Conservation (phyloP, 495 filamentous ascomycete genomes). For the Lasiosphaeriaceae sp. region DNA sequence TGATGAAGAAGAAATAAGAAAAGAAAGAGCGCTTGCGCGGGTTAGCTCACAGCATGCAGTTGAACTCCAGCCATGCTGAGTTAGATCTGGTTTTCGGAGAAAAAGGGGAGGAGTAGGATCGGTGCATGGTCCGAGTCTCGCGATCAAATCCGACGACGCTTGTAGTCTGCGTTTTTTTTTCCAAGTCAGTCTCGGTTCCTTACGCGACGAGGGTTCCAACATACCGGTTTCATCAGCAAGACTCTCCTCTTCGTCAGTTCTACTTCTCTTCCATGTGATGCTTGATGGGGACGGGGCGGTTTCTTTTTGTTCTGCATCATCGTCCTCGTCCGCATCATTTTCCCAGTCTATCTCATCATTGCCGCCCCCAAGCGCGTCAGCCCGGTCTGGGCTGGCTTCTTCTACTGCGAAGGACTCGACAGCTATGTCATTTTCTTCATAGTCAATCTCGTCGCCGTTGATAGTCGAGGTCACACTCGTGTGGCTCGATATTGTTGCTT, state of each 20-base stretch:
- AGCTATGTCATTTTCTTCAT: constrained; percentile 12
- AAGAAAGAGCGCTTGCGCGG: no score
- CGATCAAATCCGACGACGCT: constrained; percentile 48
- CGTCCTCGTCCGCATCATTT: constrained; percentile 34
- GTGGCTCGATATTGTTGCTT: constrained; percentile 17
- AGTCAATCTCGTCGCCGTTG: constrained; percentile 46
- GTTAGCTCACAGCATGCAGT: not conserved
- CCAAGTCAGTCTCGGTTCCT: constrained; percentile 3
- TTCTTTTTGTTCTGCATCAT: constrained; percentile 10
- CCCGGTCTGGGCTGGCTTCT: constrained; percentile 7
- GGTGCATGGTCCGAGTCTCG: constrained; percentile 3
- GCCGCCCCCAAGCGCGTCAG: not conserved
- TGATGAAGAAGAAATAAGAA: no score
- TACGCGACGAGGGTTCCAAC: not conserved
- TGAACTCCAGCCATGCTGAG: constrained; percentile 1
- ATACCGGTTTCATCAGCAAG: constrained; percentile 40
- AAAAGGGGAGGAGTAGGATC: not conserved
- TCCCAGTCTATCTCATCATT: constrained; percentile 45
- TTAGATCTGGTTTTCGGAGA: not conserved
- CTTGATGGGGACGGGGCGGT: constrained; percentile 8
- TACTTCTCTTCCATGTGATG: constrained; percentile 23
- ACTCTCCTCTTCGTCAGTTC: constrained; percentile 28
- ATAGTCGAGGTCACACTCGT: constrained; percentile 42
- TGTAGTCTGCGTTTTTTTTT: constrained; percentile 38
- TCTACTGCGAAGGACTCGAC: constrained; percentile 5